A percentile compares a stretch with the other conserved stretches of the same genome.
Evolutionary conservation across 306 rosid genomes (phyloP).

Genomic region (Medicago arabica): DNA sequence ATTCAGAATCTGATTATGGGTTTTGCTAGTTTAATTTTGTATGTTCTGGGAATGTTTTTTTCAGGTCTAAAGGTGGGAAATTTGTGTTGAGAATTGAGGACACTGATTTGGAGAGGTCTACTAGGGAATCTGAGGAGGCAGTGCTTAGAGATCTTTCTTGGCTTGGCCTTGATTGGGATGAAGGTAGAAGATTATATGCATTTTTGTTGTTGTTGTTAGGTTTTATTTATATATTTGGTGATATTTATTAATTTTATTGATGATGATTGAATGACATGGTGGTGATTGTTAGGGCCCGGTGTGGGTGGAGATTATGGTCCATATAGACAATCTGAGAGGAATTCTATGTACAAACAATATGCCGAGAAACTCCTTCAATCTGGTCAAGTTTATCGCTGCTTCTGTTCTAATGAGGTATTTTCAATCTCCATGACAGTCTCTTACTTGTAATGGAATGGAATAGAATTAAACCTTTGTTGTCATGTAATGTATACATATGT

Average conservation of each 20-base stretch:
- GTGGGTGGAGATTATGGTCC: constrained; percentile 97
- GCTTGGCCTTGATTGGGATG: constrained; percentile 98
- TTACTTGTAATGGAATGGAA: background rate
- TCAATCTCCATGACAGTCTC: background rate
- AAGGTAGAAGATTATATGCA: constrained; percentile 54
- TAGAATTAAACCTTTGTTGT: constrained; percentile 16
- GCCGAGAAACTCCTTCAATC: constrained; percentile 83
- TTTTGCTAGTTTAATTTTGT: background rate
- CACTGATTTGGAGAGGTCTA: constrained; percentile 98
- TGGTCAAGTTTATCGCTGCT: constrained; percentile 85
- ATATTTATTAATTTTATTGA: constrained; percentile 28
- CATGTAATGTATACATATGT: background rate
- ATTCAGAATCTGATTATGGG: background rate
- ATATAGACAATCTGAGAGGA: constrained; percentile 92
- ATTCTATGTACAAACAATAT: constrained; percentile 72
- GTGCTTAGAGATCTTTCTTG: constrained; percentile 84
- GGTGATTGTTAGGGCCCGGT: constrained; percentile 72
- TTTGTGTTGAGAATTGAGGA: constrained; percentile 94
- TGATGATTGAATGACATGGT: constrained; percentile 15
- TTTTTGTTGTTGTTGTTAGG: background rate
- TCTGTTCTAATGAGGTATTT: constrained; percentile 86
- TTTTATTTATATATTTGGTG: background rate
- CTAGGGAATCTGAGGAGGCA: constrained; percentile 86
- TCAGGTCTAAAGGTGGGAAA: constrained; percentile 90
- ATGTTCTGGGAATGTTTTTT: background rate